Evolutionary conservation across 371 early-diverging fungal genomes (phyloP), one percentile per base, ranked within the genome.

Genomic region (Conidiobolus incongruus): DNA sequence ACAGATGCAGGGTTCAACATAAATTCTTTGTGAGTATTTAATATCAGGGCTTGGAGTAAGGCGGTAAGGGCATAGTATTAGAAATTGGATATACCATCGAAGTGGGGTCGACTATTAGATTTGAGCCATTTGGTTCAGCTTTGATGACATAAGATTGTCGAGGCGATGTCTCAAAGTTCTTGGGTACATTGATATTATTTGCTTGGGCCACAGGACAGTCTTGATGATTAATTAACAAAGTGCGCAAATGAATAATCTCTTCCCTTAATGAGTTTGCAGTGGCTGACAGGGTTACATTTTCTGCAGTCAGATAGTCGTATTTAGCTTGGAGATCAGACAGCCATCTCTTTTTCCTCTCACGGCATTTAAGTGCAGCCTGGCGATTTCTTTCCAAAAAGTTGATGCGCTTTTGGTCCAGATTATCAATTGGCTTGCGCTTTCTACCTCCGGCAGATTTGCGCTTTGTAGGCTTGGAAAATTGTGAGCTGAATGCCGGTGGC

Each of bases 311-410:
- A 3, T 33, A 15, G n/a, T 30, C 20, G 8, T 16, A 34, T 23
- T 43, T 43, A 6, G 33, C 2, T 23, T 33, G 32, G 13, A 22
- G 31, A 13, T n/a, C 23, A 19, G 31, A n/a, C 3, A 33, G 43
- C 2, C 34, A 4, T 4, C 23, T n/a, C 21, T 43, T 43, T 20
- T 43, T 43, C 8, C 43, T 15, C 10, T 33, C 11, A 2, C 43
- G 26, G 21, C 43, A 43, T 35, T 43, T 43, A 8, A 43, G 23
- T 7, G 43, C 43, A 43, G 43, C 43, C 33, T 43, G 43, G 3
- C 43, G 32, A 22, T 43, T 43, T 8, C 43, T 10, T 23, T 43
- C 43, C 15, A 43, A 21, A 34, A 43, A 43, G 15, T 33, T 10
- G 12, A 43, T 43, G 8, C 33, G 31, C 34, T 43, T 43, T 12